Percentiles rank a stretch among this genome's conserved stretches.
Evolutionary conservation across 2,329 filamentous ascomycete genomes (phyloP).

Genomic region (Neocatenulostroma microsporum): DNA sequence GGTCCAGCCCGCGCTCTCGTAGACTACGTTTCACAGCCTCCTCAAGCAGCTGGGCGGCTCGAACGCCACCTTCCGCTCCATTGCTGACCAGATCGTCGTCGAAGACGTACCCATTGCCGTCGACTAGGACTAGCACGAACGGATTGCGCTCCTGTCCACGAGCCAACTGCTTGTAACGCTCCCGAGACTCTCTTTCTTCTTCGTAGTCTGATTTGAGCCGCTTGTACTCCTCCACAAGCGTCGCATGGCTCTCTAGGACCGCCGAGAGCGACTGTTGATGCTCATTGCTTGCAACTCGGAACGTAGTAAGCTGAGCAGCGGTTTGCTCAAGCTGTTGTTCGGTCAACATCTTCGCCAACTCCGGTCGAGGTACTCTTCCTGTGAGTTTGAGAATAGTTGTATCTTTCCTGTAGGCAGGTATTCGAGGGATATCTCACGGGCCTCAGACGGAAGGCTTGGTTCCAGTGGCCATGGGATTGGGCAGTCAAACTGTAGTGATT

Average conservation of each 20-base stretch:
- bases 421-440: no score
- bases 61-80: constrained; percentile 44
- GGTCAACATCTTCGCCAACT: constrained; percentile 17
- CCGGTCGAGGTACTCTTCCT: no score
- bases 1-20: constrained; percentile 38
- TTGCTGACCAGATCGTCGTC: constrained; percentile 24
- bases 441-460: no score
- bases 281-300: constrained; percentile 14
- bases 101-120: constrained; percentile 53
- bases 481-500: no score
- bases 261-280: constrained; percentile 19
- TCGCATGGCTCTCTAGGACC: constrained; percentile 35
- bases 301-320: constrained; percentile 16
- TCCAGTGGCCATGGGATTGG: no score
- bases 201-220: constrained; percentile 51
- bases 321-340: constrained; percentile 14
- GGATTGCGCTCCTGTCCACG: constrained; percentile 44
- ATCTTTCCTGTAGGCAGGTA: no score
- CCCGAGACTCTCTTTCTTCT: constrained; percentile 46
- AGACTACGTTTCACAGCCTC: constrained; percentile 44
- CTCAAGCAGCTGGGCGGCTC: constrained; percentile 48
- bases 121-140: constrained; percentile 54
- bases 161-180: constrained; percentile 49
- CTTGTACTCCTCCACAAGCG: constrained; percentile 48
- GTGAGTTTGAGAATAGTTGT: no score